Evolutionary conservation across 208 protist genomes (phyloP).

Genomic region (Leishmania martiniquensis): DNA sequence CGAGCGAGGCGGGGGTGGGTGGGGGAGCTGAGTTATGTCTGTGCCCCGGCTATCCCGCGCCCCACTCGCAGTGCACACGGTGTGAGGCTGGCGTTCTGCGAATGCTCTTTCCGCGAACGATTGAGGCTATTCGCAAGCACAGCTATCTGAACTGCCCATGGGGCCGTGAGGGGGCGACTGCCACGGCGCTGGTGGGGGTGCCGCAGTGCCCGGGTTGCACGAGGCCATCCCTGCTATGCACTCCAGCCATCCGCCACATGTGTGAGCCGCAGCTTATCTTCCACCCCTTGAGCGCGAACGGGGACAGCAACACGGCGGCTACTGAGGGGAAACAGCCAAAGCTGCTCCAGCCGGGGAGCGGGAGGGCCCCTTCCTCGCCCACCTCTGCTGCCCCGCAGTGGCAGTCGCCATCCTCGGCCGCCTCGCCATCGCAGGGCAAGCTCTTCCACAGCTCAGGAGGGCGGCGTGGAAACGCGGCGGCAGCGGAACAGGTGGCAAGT

Average conservation of each 20-base stretch:
- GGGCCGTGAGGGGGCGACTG: conserved; percentile 19
- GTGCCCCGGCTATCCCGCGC: conserved; percentile 46
- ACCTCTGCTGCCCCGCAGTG: background rate
- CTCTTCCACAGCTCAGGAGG: background rate
- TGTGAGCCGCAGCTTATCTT: conserved; percentile 74
- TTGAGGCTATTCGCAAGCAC: conserved; percentile 42
- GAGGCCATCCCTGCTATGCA: conserved; percentile 66
- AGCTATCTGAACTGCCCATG: conserved; percentile 49
- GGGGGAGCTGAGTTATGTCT: conserved; percentile 3
- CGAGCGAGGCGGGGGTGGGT: no score
- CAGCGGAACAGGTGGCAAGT: conserved; percentile 4
- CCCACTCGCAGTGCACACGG: conserved; percentile 46
- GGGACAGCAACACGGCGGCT: background rate
- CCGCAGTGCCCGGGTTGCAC: conserved; percentile 52
- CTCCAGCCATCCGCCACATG: conserved; percentile 52
- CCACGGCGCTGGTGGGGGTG: conserved; percentile 16
- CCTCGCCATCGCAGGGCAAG: conserved; percentile 5
- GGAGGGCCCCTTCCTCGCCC: background rate
- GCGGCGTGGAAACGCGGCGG: conserved; percentile 6
- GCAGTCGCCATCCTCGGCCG: background rate
- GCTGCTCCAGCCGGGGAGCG: background rate
- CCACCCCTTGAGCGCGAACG: conserved; percentile 5
- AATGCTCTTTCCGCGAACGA: conserved; percentile 64
- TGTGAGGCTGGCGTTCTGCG: conserved; percentile 53
- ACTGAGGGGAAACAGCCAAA: background rate